Evolutionary conservation across 305 asterid genomes (phyloP), one percentile per base, ranked within the genome.

Genomic region (Salvia sclarea): DNA sequence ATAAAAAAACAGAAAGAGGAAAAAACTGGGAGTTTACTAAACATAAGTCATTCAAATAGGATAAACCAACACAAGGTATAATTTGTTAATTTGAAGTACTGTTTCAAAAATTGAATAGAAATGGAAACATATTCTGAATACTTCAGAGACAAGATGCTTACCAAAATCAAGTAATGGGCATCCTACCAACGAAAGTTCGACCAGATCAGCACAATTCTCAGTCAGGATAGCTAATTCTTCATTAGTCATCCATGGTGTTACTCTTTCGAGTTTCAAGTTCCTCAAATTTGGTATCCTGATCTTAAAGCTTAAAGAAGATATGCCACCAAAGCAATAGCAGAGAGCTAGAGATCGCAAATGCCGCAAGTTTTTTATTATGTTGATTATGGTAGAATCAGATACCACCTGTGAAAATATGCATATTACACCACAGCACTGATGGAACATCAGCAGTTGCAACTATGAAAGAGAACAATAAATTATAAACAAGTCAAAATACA

Each of bases 261-360:
- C 95, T 73, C 98, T 83, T 82, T 88, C 88, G 74, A 92, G 98
- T 81, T 85, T 88, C 86, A 92, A 79, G 66, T 66, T 88, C 82
- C 82, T 92, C 85, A 92, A 78, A 79, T 79, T 76, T 47, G 90
- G 96, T 86, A 84, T 79, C 52, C 78, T 75, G 45, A 67, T 68
- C 73, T 68, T 79, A 70, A 86, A 84, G 79, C 86, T 78, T 61
- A 78, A 64, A 5, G 93, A 78, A 70, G 96, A 86, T 82, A 88
- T 81, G 73, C 78, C 95, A 72, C 97, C 97, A 72, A 83, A 67
- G 83, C 98, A 90, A 77, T 90, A 87, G 82, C 89, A 86, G 45
- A 92, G 82, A 70, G 92, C 83, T 79, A 92, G 72, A 38, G 57
- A 69, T 77, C 78, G 87, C 83, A 92, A 73, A 61, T 77, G 77